Evolutionary conservation across 768 basidiomycete genomes (phyloP), one percentile per base, ranked within the genome.

Genomic region (Termitomyces bulborhizus): DNA sequence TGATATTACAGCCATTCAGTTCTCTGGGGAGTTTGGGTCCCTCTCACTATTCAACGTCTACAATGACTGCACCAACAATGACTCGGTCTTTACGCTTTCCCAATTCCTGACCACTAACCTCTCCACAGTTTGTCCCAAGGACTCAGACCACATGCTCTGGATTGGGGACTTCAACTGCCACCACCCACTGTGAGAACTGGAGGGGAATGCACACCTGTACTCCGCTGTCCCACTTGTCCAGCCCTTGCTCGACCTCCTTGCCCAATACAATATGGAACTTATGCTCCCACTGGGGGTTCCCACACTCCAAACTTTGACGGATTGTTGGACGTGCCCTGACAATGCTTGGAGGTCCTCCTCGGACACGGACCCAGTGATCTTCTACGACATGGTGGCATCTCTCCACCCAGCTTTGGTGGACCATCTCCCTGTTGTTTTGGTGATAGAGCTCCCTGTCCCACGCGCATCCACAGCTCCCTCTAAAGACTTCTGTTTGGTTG

Each of bases 371-470:
- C 3, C 21, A 0, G 36, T 11, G 4, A 13, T 43, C 11, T n/a
- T 21, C 21, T 21, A 2, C 2, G 21, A 21, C 21, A 2, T 21
- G 21, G 21, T 21, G 21, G 21, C 21, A 3, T 34, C 9, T 3
- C 32, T 34, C 11, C 11, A 3, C 0, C 66, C 66, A 1, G 52
- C 60, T 0, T 55, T 57, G 0, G 65, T 72, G 0, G 71, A 75
- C 62, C 73, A 75, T 42, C 58, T 70, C 9, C 72, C 71, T 0
- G 65, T 75, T 1, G 21, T 65, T 7, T 68, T 63, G 0, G 43
- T 40, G 1, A 5, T 75, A 0, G 62, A 68, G 3, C 18, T 70
- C 1, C 39, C 54, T 1, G 11, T 60, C 1, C 18, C 57, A 4
- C 4, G 31, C 6, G 26, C 50, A 1, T 13, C 49, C 0, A 5